Evolutionary conservation across 106 monocot genomes (phyloP).

Genomic region (Dactylorhiza incarnata): DNA sequence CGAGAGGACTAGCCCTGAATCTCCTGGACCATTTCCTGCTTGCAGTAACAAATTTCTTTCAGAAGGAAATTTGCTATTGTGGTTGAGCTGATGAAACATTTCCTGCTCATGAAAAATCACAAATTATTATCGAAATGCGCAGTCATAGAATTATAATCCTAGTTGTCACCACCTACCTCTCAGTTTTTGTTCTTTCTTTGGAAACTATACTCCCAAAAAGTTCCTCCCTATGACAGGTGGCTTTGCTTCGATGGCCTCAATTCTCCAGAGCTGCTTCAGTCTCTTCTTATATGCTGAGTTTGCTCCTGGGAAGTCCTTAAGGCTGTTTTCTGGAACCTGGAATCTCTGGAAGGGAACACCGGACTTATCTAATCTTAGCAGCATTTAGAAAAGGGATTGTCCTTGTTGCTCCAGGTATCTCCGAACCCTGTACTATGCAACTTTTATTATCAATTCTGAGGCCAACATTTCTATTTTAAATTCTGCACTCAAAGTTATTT

Average conservation of each 20-base stretch:
- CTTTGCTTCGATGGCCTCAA: conserved; percentile 11
- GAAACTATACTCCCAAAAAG: background rate
- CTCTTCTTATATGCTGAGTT: conserved; percentile 19
- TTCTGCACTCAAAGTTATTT: conserved; percentile 25
- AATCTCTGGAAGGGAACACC: conserved; percentile 38
- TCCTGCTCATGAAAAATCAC: conserved; percentile 12
- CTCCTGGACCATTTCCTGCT: conserved; percentile 39
- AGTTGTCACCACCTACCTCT: conserved; percentile 2
- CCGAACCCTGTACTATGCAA: conserved; percentile 19
- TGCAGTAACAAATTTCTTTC: conserved; percentile 57
- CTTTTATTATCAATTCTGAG: conserved; percentile 19
- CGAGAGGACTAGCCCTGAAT: conserved; percentile 73
- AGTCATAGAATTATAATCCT: background rate
- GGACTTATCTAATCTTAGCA: conserved; percentile 25
- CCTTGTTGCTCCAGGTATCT: conserved; percentile 40
- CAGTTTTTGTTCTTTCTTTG: conserved; percentile 3
- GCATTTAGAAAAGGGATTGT: conserved; percentile 29
- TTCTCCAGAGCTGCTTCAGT: conserved; percentile 14
- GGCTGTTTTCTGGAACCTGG: conserved; percentile 32
- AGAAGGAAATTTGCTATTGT: conserved; percentile 5
- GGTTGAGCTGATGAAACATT: conserved; percentile 47
- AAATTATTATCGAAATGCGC: background rate
- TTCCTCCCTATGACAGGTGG: conserved; percentile 2
- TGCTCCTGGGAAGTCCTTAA: conserved; percentile 26
- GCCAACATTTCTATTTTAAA: conserved; percentile 32